Base-by-base conservation (phyloP, 1,284 basidiomycete species). In the Rhodotorula sp. region DNA sequence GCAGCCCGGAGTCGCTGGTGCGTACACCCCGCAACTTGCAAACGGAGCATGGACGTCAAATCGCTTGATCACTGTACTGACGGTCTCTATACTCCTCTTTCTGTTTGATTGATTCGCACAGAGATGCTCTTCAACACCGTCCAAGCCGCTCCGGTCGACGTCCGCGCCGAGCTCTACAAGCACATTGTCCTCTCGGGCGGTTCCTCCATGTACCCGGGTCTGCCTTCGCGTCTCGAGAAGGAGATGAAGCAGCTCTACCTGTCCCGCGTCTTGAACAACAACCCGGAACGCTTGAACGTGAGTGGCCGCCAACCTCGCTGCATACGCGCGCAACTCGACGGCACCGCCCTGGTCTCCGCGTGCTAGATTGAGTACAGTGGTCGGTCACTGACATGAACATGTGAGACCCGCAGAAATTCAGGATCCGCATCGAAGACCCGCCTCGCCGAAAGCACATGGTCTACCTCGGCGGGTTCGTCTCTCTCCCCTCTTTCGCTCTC, bases 241-340 rank as follows among this genome's bases (percentile, higher is more conserved):
- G 97, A 99, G 84, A 94, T 99, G 92, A 99, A 99, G 84, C 95
- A 99, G 82, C 85, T 99, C 55, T 95, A 98, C 82, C 86, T 99
- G 71, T 92, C 92, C 10, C 86, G 90, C 26, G 93, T 98, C 19
- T 85, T 99, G 61, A 85, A 86, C 65, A 89, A 90, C n/a, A 90
- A 99, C 80, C 89, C 92, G 0, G 83, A 87, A 48, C 86, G 97
- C 64, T 82, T 99, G 77, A 94, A 91, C 81, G 54, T 55, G 54
- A 55, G 54, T 55, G 16, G 28, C 6, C 34, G 34, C 6, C 34
- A 5, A 38, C 34, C 34, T 38, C 34, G 34, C 5, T 38, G 34
- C 34, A 5, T 38, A 5, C 34, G 34, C 34, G 34, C 34, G 34
- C 34, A 5, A 43, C 10, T 43, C 38, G 38, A 43, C 38, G 38